These are phyloP conservation scores for Talaromyces sp. DNA, from an alignment of 2,329 filamentous ascomycete genomes.

Conservation along the genomic window DNA sequence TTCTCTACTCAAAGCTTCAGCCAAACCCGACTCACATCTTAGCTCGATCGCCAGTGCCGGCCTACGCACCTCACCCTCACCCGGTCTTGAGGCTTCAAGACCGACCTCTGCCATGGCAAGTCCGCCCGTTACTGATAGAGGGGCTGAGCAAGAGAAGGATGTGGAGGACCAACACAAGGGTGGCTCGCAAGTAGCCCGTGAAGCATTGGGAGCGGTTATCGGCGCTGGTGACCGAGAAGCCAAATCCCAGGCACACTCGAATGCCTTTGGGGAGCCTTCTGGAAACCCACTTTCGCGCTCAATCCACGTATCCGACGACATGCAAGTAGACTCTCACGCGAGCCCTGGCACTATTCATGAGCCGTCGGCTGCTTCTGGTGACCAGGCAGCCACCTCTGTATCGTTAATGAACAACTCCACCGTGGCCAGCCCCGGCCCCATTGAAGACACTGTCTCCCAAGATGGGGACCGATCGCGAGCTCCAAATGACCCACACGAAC, in stretches of 20 bases:
- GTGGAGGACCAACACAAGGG: conserved; percentile 20
- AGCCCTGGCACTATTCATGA: conserved; percentile 46
- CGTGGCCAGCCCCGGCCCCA: conserved; percentile 42
- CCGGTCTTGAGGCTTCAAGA: conserved; percentile 29
- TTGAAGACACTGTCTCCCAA: conserved; percentile 38
- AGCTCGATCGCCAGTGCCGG: conserved; percentile 38
- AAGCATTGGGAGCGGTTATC: conserved; percentile 32
- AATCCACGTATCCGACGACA: conserved; percentile 44
- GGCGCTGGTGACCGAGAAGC: conserved; percentile 28
- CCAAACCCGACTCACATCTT: conserved; percentile 31
- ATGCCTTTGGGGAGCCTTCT: conserved; percentile 41
- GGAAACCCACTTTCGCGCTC: conserved; percentile 40
- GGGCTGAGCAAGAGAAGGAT: conserved; percentile 26
- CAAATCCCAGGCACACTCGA: conserved; percentile 7
- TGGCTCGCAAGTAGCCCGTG: conserved; percentile 36
- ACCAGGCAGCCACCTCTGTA: conserved; percentile 42
- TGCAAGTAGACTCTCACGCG: conserved; percentile 44
- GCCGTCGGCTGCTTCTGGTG: conserved; percentile 43
- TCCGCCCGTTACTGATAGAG: conserved; percentile 45
- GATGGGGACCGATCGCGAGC: conserved; percentile 37
- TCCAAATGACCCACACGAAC: conserved; percentile 25
- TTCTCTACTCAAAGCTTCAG: conserved; percentile 26
- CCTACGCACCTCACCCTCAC: conserved; percentile 28
- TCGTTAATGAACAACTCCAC: conserved; percentile 47
- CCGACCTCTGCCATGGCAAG: conserved; percentile 32